Conservation (phyloP, 371 early-diverging fungal genomes). For the Entomophthora muscae region DNA sequence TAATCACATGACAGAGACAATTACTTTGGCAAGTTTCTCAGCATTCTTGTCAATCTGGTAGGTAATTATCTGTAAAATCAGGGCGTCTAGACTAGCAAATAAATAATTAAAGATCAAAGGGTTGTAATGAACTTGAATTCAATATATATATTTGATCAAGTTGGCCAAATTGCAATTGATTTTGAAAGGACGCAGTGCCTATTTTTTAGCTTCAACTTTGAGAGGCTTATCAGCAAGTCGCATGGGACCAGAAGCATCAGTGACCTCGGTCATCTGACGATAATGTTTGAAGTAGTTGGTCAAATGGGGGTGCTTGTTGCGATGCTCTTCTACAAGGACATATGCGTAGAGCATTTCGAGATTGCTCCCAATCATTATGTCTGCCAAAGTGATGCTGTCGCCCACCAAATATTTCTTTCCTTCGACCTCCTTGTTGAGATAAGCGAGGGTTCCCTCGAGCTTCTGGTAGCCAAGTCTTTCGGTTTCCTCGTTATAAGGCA, state of each 20-base stretch:
- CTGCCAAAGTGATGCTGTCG: slow-evolving; percentile 76
- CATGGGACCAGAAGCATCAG: neutral
- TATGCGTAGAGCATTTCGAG: slow-evolving; percentile 38
- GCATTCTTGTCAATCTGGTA: no score
- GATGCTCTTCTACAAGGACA: slow-evolving; percentile 41
- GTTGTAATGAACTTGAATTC: no score
- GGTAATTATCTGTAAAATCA: no score
- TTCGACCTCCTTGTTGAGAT: slow-evolving; percentile 50
- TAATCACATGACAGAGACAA: no score
- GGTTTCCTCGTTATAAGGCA: slow-evolving; percentile 42
- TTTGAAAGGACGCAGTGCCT: no score
- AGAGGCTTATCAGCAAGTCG: neutral
- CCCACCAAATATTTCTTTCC: slow-evolving; percentile 79
- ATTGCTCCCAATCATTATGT: slow-evolving; percentile 45
- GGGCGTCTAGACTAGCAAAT: no score
- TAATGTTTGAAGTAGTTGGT: slow-evolving; percentile 29
- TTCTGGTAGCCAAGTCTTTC: slow-evolving; percentile 47
- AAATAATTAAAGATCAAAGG: no score
- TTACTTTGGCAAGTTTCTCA: no score
- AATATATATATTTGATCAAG: no score
- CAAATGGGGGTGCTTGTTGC: slow-evolving; percentile 60
- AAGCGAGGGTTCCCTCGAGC: slow-evolving; percentile 34
- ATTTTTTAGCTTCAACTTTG: neutral
- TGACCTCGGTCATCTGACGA: neutral
- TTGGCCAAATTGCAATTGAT: no score